These are phyloP conservation scores for Talaromyces liani DNA, from an alignment of 495 filamentous ascomycete genomes.

Conservation along the genomic window DNA sequence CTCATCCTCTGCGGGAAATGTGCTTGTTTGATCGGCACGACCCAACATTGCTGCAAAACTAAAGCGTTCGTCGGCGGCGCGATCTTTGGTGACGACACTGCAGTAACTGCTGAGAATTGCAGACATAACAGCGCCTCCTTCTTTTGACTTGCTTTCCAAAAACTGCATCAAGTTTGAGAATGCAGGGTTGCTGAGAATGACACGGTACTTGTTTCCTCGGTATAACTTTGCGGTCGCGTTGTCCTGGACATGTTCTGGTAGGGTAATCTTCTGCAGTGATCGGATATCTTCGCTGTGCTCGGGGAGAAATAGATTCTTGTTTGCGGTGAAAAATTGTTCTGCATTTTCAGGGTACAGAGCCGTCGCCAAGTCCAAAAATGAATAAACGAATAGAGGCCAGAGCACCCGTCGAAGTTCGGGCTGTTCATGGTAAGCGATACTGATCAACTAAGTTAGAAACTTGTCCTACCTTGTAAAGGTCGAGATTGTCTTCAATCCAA, in stretches of 20 bases:
- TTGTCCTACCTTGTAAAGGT: slow-evolving; percentile 75
- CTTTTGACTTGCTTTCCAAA: slow-evolving; percentile 71
- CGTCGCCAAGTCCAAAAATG: slow-evolving; percentile 74
- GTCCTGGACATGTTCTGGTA: slow-evolving; percentile 69
- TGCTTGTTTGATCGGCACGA: slow-evolving; percentile 53
- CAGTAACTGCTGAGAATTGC: slow-evolving; percentile 67
- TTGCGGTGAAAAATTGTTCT: slow-evolving; percentile 59
- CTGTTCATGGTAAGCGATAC: slow-evolving; percentile 37
- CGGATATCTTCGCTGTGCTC: slow-evolving; percentile 72
- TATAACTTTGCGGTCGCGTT: slow-evolving; percentile 70
- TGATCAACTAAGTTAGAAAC: background rate
- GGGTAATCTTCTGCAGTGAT: slow-evolving; percentile 54
- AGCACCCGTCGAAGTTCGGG: slow-evolving; percentile 80
- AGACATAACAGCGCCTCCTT: slow-evolving; percentile 69
- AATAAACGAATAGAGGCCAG: slow-evolving; percentile 93
- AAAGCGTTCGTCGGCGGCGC: slow-evolving; percentile 66
- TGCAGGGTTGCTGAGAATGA: slow-evolving; percentile 75
- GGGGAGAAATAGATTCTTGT: slow-evolving; percentile 61
- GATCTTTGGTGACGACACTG: slow-evolving; percentile 63
- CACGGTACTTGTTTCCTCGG: slow-evolving; percentile 70
- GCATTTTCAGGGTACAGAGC: slow-evolving; percentile 64
- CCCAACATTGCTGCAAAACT: slow-evolving; percentile 77
- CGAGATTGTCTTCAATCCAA: slow-evolving; percentile 85
- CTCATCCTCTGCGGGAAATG: slow-evolving; percentile 72
- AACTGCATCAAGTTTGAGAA: slow-evolving; percentile 78